A percentile compares a stretch with the other conserved stretches of the same genome.
Evolutionary conservation across 139 green algal genomes (phyloP).

Genomic region (Tetraselmis striata): DNA sequence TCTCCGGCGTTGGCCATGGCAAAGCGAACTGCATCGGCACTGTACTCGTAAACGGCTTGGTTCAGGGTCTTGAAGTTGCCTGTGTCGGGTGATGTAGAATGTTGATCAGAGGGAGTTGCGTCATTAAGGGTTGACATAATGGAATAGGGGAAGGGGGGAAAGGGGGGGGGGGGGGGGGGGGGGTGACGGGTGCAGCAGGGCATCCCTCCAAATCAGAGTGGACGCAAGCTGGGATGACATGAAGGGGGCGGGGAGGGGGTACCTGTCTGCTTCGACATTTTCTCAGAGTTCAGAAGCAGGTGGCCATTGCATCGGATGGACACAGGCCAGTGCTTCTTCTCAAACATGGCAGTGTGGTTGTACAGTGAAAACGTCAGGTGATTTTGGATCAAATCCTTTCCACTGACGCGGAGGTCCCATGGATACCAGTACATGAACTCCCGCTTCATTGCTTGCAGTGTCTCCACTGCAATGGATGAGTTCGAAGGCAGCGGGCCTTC

Average conservation of each 20-base stretch:
- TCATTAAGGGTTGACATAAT: background rate
- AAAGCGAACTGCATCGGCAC: constrained; percentile 87
- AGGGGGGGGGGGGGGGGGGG: too few relatives aligned
- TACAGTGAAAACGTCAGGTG: constrained; percentile 98
- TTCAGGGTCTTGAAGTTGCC: constrained; percentile 90
- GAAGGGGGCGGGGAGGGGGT: background rate
- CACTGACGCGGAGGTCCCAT: constrained; percentile 86
- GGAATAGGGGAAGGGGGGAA: too few relatives aligned
- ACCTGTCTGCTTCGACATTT: constrained; percentile 96
- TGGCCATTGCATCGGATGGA: constrained; percentile 90
- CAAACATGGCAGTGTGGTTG: constrained; percentile 93
- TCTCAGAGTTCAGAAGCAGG: constrained; percentile 94
- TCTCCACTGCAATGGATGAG: constrained; percentile 44
- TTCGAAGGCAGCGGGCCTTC: constrained; percentile 41
- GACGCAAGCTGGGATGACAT: too few relatives aligned
- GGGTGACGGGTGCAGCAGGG: too few relatives aligned
- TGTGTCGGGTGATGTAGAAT: constrained; percentile 3
- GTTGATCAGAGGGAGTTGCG: background rate
- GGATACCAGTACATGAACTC: constrained; percentile 99
- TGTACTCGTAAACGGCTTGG: constrained; percentile 84
- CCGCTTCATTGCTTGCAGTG: constrained; percentile 52
- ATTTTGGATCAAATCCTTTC: constrained; percentile 98
- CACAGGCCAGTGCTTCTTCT: constrained; percentile 53
- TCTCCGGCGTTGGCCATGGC: constrained; percentile 94
- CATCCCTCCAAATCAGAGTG: too few relatives aligned